Base-by-base conservation (phyloP, 2,329 filamentous ascomycete genomes). In the Phaeophleospora eucalypticola region DNA sequence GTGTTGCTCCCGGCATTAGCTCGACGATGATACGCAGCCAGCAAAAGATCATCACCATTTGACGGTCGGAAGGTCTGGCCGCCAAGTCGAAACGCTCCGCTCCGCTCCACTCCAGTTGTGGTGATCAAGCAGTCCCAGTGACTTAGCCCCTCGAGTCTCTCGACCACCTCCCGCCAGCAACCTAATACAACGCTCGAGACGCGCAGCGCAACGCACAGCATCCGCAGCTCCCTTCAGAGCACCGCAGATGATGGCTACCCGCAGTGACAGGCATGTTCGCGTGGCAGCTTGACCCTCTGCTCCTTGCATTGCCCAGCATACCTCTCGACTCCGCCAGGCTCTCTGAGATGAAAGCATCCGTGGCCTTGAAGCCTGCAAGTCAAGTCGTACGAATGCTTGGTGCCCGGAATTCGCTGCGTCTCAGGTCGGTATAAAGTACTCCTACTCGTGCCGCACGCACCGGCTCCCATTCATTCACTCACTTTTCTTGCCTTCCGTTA, bases 391-490 rank as follows among this genome's bases (percentile, higher is more conserved):
- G 51, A 29, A 52, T 49, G 49, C 44, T 46, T 16, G 37, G 39
- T n/a, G 41, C 49, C 45, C 48, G 49, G 52, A 54, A 55, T 46
- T 57, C 54, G 54, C 55, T 57, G 54, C 52, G 49, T 49, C 54
- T 48, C 54, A 46, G 44, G 47, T 35, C 41, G 43, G 45, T 55
- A 55, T 53, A 57, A 47, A 57, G 41, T 24, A 51, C 45, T 46
- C 36, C 46, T 18, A 27, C 40, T 42, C 36, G 36, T 37, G 16
- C 9, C 17, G n/a, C 15, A 9, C n/a, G 36, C 36, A 37, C 8
- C 36, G 16, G 3, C 4, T 37, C 36, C 12, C 36, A 12, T 19
- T 19, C 36, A 29, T 29, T 29, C 24, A 29, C 24, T 29, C 24
- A 29, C 24, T 12, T 29, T 12, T 12, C 24, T 29, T 12, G 6